A percentile compares a stretch with the other conserved stretches of the same genome.
Conservation (phyloP, 805 yeast species). For the Starmerella sp. region DNA sequence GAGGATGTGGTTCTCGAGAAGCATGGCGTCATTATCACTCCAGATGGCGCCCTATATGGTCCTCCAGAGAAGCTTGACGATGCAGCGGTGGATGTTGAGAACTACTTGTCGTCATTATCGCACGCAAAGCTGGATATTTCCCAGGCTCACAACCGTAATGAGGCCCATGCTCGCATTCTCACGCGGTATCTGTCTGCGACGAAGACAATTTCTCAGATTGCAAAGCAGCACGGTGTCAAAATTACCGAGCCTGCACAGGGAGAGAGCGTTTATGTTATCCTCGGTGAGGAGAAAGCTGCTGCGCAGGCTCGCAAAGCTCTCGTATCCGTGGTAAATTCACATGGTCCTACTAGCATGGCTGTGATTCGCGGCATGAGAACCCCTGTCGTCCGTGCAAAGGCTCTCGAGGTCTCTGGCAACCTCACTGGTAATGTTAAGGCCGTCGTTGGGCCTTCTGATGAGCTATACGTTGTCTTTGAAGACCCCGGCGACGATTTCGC, state of each 20-base stretch:
- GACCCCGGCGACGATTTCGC: constrained; percentile 52
- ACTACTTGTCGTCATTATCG: constrained; percentile 45
- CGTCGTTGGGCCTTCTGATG: constrained; percentile 41
- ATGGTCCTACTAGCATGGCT: constrained; percentile 55
- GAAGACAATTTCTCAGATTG: constrained; percentile 30
- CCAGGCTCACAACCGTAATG: constrained; percentile 75
- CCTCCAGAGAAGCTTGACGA: constrained; percentile 39
- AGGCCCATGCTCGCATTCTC: constrained; percentile 63
- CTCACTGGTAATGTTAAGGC: constrained; percentile 36
- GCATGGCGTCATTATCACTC: constrained; percentile 32
- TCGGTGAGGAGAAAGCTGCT: constrained; percentile 41
- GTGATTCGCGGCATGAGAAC: constrained; percentile 49
- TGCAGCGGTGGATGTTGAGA: constrained; percentile 55
- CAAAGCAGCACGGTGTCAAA: constrained; percentile 35
- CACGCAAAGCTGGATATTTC: constrained; percentile 70
- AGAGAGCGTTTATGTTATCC: constrained; percentile 50
- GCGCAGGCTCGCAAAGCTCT: constrained; percentile 62
- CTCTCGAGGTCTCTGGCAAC: constrained; percentile 28
- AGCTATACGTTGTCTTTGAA: constrained; percentile 45
- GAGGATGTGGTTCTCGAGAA: constrained; percentile 1
- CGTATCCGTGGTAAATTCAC: constrained; percentile 59
- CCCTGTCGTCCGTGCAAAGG: constrained; percentile 27
- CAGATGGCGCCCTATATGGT: constrained; percentile 56
- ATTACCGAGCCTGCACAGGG: constrained; percentile 31
- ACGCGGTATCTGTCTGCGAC: constrained; percentile 46